Percentiles rank a stretch among this genome's conserved stretches.
phyloP scores from a whole-genome alignment of 2,329 filamentous ascomycete genomes.

The Claviceps pusilla region DNA sequence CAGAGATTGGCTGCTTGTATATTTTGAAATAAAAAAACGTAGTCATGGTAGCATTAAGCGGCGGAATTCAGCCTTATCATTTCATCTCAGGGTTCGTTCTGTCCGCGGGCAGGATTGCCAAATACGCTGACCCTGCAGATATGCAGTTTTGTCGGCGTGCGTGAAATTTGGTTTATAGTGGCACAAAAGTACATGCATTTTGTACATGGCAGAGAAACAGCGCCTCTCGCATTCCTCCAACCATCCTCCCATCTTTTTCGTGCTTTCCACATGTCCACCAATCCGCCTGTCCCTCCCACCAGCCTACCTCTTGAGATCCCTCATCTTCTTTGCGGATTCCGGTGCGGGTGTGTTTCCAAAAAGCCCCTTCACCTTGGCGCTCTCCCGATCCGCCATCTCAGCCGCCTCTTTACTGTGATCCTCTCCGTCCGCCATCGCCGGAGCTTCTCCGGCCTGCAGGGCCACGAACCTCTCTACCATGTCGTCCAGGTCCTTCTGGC shows the following conservation, averaged over 20 bases:
- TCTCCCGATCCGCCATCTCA: conserved; percentile 14
- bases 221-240: neutral
- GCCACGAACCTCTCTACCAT: conserved; percentile 35
- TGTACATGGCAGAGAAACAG: neutral
- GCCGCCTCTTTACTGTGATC: conserved; percentile 10
- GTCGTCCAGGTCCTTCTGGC: conserved; percentile 51
- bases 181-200: neutral
- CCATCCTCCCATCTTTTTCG: neutral
- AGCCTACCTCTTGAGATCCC: conserved; percentile 1
- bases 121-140: neutral
- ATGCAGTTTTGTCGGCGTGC: neutral
- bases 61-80: neutral
- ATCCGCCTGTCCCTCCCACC: neutral
- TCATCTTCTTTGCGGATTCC: conserved; percentile 10
- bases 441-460: conserved; percentile 5
- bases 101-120: neutral
- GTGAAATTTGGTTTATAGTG: conserved; percentile 2
- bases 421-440: conserved; percentile 7
- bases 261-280: neutral
- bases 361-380: conserved; percentile 19
- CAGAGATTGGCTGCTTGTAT: neutral
- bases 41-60: neutral
- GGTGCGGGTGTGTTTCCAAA: conserved; percentile 15
- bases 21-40: neutral
- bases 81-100: neutral